A percentile compares a stretch with the other conserved stretches of the same genome.
Evolutionary conservation across 2,329 filamentous ascomycete species (phyloP).

Genomic region (Neocatenulostroma microsporum): DNA sequence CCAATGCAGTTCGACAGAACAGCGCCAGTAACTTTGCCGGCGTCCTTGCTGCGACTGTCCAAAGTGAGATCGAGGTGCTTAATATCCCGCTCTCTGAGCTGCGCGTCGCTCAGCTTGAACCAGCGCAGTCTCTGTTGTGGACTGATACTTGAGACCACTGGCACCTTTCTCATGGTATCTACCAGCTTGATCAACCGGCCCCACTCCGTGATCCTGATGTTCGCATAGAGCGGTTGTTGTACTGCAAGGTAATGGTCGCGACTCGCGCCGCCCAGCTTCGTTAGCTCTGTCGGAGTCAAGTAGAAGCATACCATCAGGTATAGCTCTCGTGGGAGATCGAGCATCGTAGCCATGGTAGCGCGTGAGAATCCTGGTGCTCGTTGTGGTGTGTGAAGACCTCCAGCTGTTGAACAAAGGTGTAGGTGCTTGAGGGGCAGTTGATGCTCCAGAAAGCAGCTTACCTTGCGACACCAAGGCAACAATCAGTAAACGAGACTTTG

Average conservation of each 20-base stretch:
- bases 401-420: no score
- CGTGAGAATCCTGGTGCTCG: no score
- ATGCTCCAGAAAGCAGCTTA: no score
- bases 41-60: slow-evolving; percentile 1
- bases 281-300: slow-evolving; percentile 11
- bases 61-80: slow-evolving; percentile 11
- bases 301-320: slow-evolving; percentile 16
- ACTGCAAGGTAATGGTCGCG: slow-evolving; percentile 17
- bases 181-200: slow-evolving; percentile 12
- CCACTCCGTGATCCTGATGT: slow-evolving; percentile 10
- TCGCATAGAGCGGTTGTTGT: slow-evolving; percentile 15
- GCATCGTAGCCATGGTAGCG: slow-evolving; percentile 10
- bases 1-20: slow-evolving; percentile 14
- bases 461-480: no score
- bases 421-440: no score
- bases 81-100: slow-evolving; percentile 16
- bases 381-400: no score
- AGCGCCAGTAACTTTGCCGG: slow-evolving; percentile 4
- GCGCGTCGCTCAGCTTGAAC: slow-evolving; percentile 14
- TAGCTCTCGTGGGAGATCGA: slow-evolving; percentile 19
- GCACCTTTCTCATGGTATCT: slow-evolving; percentile 9
- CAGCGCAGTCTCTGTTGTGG: slow-evolving; percentile 14
- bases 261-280: slow-evolving; percentile 10
- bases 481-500: no score
- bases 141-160: slow-evolving; percentile 15